Evolutionary conservation across 2,329 filamentous ascomycete genomes (phyloP), one percentile per base, ranked within the genome.

Genomic region (Bipolaris cookei): DNA sequence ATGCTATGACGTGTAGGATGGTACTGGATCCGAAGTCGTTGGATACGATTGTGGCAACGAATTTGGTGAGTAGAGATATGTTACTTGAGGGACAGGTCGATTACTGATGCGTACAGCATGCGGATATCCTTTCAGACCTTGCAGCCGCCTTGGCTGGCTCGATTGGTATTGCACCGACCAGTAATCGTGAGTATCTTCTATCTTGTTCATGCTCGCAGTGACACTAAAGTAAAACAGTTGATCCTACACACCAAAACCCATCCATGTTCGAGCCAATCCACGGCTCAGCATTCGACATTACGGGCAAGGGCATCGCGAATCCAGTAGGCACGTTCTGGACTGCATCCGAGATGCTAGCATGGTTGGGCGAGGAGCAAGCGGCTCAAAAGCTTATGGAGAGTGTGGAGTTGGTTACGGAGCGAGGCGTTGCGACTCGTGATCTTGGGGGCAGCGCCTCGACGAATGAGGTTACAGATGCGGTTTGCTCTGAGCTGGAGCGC

Each of bases 91-190:
- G 34, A 6, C 4, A 35, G 0, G 20, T 52, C 7, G 2, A 4
- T 62, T 5, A 64, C 47, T 25, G 16, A 5, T 3, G 3, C 43
- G 21, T 6, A 11, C 16, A 75, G 66, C 75, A 77, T 43, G 87
- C 87, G 3, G 88, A 90, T 63, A 90, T 90, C 47, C 81, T 91
- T 4, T 89, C 87, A 0, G 88, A 91, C 66, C 79, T 91, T 18
- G 89, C 88, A 5, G 88, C 89, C 13, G 87, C 88, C 0, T 78
- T 90, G 6, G 88, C 88, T 2, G 88, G 88, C 0, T 88, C 84
- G 2, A 90, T 91, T 58, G 88, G 89, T 7, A 90, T 91, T 56
- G 88, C 88, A 3, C 88, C 88, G 3, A 90, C 88, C 0, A 86
- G 83, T 39, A 91, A 90, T 64, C 80, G 58, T 61, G 41, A 14